Evolutionary conservation across 371 early-diverging fungal species (phyloP).

Genomic region (Apophysomyces variabilis): DNA sequence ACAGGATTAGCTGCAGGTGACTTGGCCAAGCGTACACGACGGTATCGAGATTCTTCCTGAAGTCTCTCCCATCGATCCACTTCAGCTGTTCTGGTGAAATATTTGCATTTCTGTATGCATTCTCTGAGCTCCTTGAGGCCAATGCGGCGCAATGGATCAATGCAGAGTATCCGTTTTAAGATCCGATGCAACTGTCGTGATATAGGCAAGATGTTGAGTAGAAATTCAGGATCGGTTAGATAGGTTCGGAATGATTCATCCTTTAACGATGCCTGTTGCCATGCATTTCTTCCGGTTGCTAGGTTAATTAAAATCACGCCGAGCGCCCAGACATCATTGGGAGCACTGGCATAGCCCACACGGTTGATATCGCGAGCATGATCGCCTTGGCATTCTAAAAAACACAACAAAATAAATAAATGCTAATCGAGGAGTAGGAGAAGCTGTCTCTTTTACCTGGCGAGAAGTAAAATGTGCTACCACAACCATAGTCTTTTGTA

Average conservation of each 20-base stretch:
- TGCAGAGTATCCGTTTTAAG: slow-evolving; percentile 72
- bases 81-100: slow-evolving; percentile 56
- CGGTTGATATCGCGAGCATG: slow-evolving; percentile 29
- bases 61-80: slow-evolving; percentile 31
- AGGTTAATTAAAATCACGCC: slow-evolving; percentile 85
- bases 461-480: slow-evolving; percentile 91
- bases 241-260: slow-evolving; percentile 78
- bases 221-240: slow-evolving; percentile 61
- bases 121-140: slow-evolving; percentile 62
- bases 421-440: neutral
- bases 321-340: slow-evolving; percentile 85
- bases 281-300: slow-evolving; percentile 78
- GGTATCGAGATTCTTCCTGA: slow-evolving; percentile 10
- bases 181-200: slow-evolving; percentile 72
- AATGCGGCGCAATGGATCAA: slow-evolving; percentile 75
- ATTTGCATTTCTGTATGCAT: slow-evolving; percentile 60
- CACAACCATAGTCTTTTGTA: slow-evolving; percentile 88
- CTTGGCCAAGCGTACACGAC: neutral
- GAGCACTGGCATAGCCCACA: slow-evolving; percentile 65
- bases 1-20: slow-evolving; percentile 6
- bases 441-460: slow-evolving; percentile 56
- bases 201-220: slow-evolving; percentile 72
- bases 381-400: slow-evolving; percentile 77
- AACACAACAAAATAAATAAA: slow-evolving; percentile 2
- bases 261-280: slow-evolving; percentile 75